Evolutionary conservation across 148 eudicot genomes (phyloP), one percentile per base, ranked within the genome.

Genomic region (Dysphania ambrosioides): DNA sequence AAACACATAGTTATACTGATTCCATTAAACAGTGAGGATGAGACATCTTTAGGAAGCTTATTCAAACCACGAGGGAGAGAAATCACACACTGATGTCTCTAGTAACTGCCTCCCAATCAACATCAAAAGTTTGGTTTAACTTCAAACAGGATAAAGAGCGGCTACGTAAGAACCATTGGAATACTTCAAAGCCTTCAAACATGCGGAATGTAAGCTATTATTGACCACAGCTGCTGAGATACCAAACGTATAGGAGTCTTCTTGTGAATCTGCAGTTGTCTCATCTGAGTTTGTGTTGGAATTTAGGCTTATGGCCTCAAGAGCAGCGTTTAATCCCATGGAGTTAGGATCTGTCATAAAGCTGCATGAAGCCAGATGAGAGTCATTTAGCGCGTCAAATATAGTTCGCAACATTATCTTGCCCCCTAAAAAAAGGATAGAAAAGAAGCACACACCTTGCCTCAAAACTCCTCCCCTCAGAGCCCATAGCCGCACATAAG

Each of bases 311-410:
- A 76, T 44, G 18, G 34, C 70, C 72, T 85, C 89, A 49, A 91
- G 83, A 69, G 88, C 88, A 79, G 78, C 86, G 82, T 94, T 94
- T 81, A 94, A 78, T 75, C 97, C 93, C 56, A 75, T 76, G 40
- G 98, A 85, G 67, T 76, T 78, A 7, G 90, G 82, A 66, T 94
- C 88, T 0, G 91, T 86, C 51, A 71, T 73, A 82, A 94, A 91
- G 79, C 98, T 93, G 97, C 90, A 83, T 66, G 41, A 29, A 59
- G 27, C 15, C 59, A 59, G n/a, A 58, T 6, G 13, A 27, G 38
- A 30, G 13, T 56, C 26, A 59, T 2, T 40, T 51, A 38, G n/a
- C 2, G 11, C 51, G 30, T 66, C 29, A 38, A 66, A 2, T 27
- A 3, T 29, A 12, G 71, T 69, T 34, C 65, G 57, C 66, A 51